Evolutionary conservation across 805 yeast genomes (phyloP).

Genomic region (Ogataea polymorpha): DNA sequence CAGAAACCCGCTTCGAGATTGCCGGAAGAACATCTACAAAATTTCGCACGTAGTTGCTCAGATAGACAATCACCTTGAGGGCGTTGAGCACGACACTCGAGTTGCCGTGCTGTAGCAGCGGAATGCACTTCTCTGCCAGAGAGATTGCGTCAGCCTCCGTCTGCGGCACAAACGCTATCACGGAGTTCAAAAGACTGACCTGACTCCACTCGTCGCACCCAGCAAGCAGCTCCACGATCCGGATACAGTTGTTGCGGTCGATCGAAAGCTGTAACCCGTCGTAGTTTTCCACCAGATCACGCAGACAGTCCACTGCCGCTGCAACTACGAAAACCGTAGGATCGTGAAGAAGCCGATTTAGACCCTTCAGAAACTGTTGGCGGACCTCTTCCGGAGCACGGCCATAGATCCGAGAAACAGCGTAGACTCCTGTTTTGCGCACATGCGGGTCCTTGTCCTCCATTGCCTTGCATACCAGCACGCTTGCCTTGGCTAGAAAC

Average conservation of each 20-base stretch:
- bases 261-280: conserved; percentile 50
- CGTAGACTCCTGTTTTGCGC: conserved; percentile 65
- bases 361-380: conserved; percentile 42
- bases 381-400: conserved; percentile 45
- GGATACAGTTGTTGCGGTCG: conserved; percentile 45
- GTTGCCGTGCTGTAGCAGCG: conserved; percentile 76
- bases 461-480: conserved; percentile 34
- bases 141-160: conserved; percentile 60
- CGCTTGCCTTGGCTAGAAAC: conserved; percentile 45
- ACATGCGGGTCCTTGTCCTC: conserved; percentile 54
- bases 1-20: conserved; percentile 57
- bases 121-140: conserved; percentile 61
- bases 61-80: conserved; percentile 66
- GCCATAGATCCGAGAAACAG: conserved; percentile 66
- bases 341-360: conserved; percentile 57
- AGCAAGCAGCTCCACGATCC: conserved; percentile 38
- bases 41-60: conserved; percentile 64
- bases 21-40: conserved; percentile 54
- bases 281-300: conserved; percentile 58
- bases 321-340: conserved; percentile 59
- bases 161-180: conserved; percentile 71
- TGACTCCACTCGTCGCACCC: conserved; percentile 73
- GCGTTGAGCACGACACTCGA: conserved; percentile 79
- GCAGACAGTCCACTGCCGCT: conserved; percentile 66
- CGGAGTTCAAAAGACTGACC: conserved; percentile 57